These are phyloP conservation scores for Fraxinus velutina DNA, from an alignment of 305 asterid species.

Conservation along the genomic window DNA sequence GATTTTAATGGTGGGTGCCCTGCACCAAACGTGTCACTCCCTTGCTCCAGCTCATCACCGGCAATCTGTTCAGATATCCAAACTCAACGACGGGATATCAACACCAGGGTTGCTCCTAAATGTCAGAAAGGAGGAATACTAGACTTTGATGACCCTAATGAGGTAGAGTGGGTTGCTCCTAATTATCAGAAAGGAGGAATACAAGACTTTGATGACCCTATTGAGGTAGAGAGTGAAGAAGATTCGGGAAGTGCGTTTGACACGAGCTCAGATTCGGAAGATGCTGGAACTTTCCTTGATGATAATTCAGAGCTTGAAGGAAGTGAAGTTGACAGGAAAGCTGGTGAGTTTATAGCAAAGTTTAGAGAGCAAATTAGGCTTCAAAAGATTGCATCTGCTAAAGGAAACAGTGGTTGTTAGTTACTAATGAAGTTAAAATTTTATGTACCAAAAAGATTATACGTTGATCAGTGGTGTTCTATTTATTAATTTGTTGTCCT, in stretches of 20 bases:
- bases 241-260: conserved; percentile 29
- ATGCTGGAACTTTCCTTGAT: conserved; percentile 23
- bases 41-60: not conserved
- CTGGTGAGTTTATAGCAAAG: conserved; percentile 90
- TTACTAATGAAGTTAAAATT: conserved; percentile 1
- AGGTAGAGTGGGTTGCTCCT: not conserved
- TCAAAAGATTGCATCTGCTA: conserved; percentile 51
- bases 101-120: not conserved
- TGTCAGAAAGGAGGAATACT: not conserved
- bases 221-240: conserved; percentile 26
- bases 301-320: conserved; percentile 52
- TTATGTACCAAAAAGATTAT: conserved; percentile 6
- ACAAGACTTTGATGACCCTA: conserved; percentile 25
- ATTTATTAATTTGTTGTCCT: conserved; percentile 26
- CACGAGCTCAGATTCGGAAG: conserved; percentile 39
- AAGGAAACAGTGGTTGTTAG: conserved; percentile 26
- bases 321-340: conserved; percentile 91
- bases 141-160: not conserved
- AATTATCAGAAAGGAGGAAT: conserved; percentile 35
- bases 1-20: conserved; percentile 26
- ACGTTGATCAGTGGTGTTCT: not conserved
- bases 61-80: not conserved
- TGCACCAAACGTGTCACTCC: conserved; percentile 38
- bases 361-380: conserved; percentile 87
- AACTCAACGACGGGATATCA: not conserved